Percentiles rank a stretch among this genome's conserved stretches.
These are phyloP conservation scores for Suhomyces maxii DNA, from an alignment of 1,139 yeast species.

Conservation along the genomic window DNA sequence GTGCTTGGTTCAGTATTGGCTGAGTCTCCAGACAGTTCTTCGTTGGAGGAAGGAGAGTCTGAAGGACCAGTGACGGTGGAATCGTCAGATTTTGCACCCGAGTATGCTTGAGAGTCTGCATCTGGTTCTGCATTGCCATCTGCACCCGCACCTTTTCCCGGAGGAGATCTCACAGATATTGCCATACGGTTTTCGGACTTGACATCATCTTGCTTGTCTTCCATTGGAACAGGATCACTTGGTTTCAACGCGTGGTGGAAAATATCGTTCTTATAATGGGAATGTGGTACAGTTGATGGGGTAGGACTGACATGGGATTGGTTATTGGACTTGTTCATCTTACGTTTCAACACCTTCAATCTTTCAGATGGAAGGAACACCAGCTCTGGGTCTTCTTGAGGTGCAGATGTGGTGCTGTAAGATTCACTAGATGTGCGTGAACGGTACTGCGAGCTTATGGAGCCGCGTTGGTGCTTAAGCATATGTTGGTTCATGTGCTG, in stretches of 20 bases:
- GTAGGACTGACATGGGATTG: not conserved
- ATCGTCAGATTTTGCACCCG: conserved; percentile 6
- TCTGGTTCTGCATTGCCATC: not conserved
- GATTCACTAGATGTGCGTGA: not conserved
- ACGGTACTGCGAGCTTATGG: not conserved
- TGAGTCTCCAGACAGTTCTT: conserved; percentile 2
- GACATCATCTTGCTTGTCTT: not conserved
- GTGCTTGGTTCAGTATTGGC: conserved; percentile 1
- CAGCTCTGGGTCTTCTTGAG: conserved; percentile 2
- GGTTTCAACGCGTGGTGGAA: conserved; percentile 26
- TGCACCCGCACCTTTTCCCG: not conserved
- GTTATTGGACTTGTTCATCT: conserved; percentile 11
- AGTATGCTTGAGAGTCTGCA: not conserved
- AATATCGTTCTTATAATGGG: conserved; percentile 11
- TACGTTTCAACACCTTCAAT: conserved; percentile 26
- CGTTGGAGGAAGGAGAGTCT: conserved; percentile 2
- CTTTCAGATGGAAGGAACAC: conserved; percentile 29
- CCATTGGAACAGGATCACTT: conserved; percentile 21
- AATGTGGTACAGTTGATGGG: conserved; percentile 5
- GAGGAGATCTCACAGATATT: conserved; percentile 4
- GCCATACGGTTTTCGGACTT: conserved; percentile 8
- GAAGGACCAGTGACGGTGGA: conserved; percentile 6
- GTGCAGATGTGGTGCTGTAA: not conserved
- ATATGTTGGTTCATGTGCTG: conserved; percentile 1
- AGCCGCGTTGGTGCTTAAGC: conserved; percentile 2